Evolutionary conservation across 1,284 basidiomycete genomes (phyloP).

Genomic region (Ustilago esculenta): DNA sequence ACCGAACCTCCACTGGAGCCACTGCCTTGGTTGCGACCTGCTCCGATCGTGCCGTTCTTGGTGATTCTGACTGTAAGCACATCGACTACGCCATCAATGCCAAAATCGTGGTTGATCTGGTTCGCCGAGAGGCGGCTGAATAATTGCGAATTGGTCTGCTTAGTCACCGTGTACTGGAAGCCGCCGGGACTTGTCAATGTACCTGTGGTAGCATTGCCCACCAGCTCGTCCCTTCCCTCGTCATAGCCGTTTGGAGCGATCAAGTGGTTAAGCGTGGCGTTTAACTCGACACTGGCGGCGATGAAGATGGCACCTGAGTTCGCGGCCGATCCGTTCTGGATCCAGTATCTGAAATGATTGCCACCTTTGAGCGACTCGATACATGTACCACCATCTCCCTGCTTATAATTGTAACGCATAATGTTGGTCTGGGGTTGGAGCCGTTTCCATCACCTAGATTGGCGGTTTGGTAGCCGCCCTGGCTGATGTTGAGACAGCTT

Average conservation of each 20-base stretch:
- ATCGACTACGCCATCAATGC: slow-evolving; percentile 53
- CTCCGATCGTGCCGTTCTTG: slow-evolving; percentile 52
- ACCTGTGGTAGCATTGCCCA: slow-evolving; percentile 55
- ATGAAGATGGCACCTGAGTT: slow-evolving; percentile 60
- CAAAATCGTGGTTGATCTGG: slow-evolving; percentile 63
- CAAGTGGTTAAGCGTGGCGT: slow-evolving; percentile 45
- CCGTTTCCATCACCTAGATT: slow-evolving; percentile 65
- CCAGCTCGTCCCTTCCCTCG: slow-evolving; percentile 55
- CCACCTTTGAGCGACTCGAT: slow-evolving; percentile 59
- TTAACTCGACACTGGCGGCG: slow-evolving; percentile 57
- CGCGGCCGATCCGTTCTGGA: slow-evolving; percentile 57
- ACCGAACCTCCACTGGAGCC: slow-evolving; percentile 9
- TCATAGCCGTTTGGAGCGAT: slow-evolving; percentile 64
- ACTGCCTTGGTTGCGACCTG: slow-evolving; percentile 2
- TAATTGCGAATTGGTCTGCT: slow-evolving; percentile 26
- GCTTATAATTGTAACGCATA: slow-evolving; percentile 53
- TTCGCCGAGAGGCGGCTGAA: slow-evolving; percentile 33
- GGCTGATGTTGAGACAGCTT: slow-evolving; percentile 56
- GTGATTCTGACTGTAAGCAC: slow-evolving; percentile 58
- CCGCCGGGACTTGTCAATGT: slow-evolving; percentile 51
- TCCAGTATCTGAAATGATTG: slow-evolving; percentile 64
- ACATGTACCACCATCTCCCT: slow-evolving; percentile 53
- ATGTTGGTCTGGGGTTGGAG: slow-evolving; percentile 53
- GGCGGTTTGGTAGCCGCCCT: slow-evolving; percentile 58
- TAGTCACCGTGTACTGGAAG: slow-evolving; percentile 51